Evolutionary conservation across 306 rosid species (phyloP).

Genomic region (Vigna nakashimae): DNA sequence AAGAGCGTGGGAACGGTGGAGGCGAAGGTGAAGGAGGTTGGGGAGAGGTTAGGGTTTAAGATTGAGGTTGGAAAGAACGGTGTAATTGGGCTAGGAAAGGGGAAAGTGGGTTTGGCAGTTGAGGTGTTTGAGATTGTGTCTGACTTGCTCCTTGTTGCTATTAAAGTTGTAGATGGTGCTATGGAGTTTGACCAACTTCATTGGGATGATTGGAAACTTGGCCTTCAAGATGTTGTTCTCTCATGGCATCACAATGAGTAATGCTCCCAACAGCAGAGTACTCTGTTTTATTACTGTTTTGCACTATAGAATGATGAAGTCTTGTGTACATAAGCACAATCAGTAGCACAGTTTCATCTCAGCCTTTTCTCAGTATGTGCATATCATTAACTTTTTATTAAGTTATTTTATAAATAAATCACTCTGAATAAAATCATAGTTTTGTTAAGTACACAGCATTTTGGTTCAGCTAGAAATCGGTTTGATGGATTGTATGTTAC

Average conservation of each 20-base stretch:
- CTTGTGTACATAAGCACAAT: not conserved
- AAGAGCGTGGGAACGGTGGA: conserved; percentile 51
- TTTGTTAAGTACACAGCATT: no score
- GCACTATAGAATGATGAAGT: not conserved
- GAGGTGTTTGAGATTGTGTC: conserved; percentile 62
- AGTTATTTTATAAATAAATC: no score
- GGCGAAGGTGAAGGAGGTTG: conserved; percentile 70
- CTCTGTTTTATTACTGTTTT: not conserved
- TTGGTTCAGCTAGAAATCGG: no score
- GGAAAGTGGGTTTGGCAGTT: conserved; percentile 59
- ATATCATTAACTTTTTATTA: no score
- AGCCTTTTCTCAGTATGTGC: not conserved
- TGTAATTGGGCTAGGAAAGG: conserved; percentile 71
- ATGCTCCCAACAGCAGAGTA: no score
- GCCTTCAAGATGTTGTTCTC: conserved; percentile 60
- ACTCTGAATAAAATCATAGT: no score
- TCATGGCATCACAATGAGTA: conserved; percentile 54
- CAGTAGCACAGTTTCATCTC: no score
- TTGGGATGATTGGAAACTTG: conserved; percentile 61
- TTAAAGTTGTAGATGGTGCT: conserved; percentile 66
- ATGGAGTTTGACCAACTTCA: conserved; percentile 64
- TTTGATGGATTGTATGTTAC: no score
- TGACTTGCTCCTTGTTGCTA: conserved; percentile 58
- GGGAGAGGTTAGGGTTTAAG: conserved; percentile 62
- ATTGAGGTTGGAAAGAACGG: conserved; percentile 72